Percentiles rank a stretch among this genome's conserved stretches.
Evolutionary conservation across 345 rosid genomes (phyloP).

Genomic region (Moricandia arvensis): DNA sequence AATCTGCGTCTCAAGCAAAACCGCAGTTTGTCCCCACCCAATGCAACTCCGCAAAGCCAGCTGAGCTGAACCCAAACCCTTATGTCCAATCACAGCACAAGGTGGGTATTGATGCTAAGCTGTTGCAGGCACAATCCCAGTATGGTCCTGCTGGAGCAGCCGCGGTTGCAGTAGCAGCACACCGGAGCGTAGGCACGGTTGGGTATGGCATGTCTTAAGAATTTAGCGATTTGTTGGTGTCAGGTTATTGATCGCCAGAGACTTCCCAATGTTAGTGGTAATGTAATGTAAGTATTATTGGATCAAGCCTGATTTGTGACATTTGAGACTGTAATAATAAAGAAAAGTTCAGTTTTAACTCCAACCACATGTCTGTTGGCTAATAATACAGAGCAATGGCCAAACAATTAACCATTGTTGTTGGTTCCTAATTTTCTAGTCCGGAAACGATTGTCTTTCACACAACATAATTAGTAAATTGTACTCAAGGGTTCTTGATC

Average conservation of each 20-base stretch:
- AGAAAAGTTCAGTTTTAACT: slow-evolving; percentile 17
- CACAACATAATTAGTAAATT: slow-evolving; percentile 23
- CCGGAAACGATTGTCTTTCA: slow-evolving; percentile 14
- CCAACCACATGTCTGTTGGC: background rate
- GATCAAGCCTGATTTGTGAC: slow-evolving; percentile 32
- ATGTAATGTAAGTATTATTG: slow-evolving; percentile 34
- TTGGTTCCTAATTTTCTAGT: slow-evolving; percentile 18
- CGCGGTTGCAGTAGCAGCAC: slow-evolving; percentile 78
- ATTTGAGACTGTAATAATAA: slow-evolving; percentile 33
- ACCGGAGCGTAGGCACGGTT: slow-evolving; percentile 56
- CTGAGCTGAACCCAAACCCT: slow-evolving; percentile 59
- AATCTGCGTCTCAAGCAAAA: slow-evolving; percentile 40
- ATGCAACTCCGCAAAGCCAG: slow-evolving; percentile 31
- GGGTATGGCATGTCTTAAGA: slow-evolving; percentile 48
- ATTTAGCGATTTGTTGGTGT: slow-evolving; percentile 25
- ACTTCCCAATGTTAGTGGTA: slow-evolving; percentile 12
- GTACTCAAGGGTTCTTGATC: background rate
- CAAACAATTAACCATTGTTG: background rate
- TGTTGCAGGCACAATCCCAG: slow-evolving; percentile 86
- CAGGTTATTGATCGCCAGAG: slow-evolving; percentile 24
- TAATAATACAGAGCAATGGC: slow-evolving; percentile 8
- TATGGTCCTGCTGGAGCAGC: slow-evolving; percentile 76
- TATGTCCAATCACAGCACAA: slow-evolving; percentile 58
- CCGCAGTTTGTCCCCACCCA: slow-evolving; percentile 39
- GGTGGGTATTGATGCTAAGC: slow-evolving; percentile 71